Evolutionary conservation across 805 yeast species (phyloP).

Genomic region (Dipodascus albidus): DNA sequence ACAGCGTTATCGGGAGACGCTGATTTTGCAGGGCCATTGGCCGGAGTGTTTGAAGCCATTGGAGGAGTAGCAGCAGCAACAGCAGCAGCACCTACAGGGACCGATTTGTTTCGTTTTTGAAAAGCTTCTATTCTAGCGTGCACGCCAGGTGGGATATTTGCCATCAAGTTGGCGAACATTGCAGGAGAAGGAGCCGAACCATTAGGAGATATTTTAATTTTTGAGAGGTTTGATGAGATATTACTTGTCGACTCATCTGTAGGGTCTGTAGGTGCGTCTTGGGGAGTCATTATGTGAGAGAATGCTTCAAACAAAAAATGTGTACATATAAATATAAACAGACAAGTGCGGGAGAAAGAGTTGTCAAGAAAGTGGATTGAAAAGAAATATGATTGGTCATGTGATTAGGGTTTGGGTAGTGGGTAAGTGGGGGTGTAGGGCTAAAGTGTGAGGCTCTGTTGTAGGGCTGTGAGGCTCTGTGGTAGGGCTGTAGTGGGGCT

Average conservation of each 20-base stretch:
- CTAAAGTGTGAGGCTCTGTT: too few species aligned
- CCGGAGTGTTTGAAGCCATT: slow-evolving; percentile 10
- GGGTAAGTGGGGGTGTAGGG: too few species aligned
- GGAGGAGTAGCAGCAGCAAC: slow-evolving; percentile 9
- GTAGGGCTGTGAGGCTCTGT: too few species aligned
- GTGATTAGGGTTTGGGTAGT: background rate
- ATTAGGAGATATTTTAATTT: background rate
- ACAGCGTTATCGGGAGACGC: slow-evolving; percentile 10
- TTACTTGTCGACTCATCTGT: background rate
- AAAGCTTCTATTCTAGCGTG: slow-evolving; percentile 83
- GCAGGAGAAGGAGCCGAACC: background rate
- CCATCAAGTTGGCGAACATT: background rate
- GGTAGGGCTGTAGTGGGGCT: too few species aligned
- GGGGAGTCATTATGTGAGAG: background rate
- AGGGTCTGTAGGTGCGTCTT: background rate
- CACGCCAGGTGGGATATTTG: slow-evolving; percentile 42
- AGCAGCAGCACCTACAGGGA: slow-evolving; percentile 15
- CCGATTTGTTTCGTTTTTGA: slow-evolving; percentile 63
- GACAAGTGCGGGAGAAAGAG: background rate
- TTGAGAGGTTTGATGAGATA: background rate
- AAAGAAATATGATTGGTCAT: background rate
- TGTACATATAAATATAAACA: background rate
- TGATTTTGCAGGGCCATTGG: too few species aligned
- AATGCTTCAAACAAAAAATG: background rate
- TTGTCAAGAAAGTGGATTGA: background rate